Evolutionary conservation across 768 basidiomycete species (phyloP).

Genomic region (Naganishia vaughanmartiniae): DNA sequence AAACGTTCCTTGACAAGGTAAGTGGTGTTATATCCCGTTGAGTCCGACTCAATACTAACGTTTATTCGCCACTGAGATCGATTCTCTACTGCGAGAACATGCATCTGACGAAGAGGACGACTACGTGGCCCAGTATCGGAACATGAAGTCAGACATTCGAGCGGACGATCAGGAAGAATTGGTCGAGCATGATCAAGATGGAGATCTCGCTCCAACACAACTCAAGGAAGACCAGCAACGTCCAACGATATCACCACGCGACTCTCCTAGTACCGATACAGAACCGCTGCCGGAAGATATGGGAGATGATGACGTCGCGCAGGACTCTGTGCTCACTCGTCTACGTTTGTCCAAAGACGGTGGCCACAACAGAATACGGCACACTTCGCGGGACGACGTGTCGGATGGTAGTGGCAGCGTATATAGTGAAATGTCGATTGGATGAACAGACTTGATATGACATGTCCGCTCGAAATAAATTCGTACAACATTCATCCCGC

Average conservation of each 20-base stretch:
- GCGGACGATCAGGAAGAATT: neutral
- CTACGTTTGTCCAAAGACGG: neutral
- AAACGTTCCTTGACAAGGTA: slow-evolving; percentile 21
- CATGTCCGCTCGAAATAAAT: neutral
- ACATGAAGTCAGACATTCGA: neutral
- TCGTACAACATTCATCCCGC: neutral
- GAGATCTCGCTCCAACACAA: neutral
- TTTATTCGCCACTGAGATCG: slow-evolving; percentile 5
- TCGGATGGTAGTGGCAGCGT: slow-evolving; percentile 15
- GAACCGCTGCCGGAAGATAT: neutral
- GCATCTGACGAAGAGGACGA: slow-evolving; percentile 25
- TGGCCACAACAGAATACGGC: neutral
- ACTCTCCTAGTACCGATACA: slow-evolving; percentile 7
- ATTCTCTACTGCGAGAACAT: slow-evolving; percentile 26
- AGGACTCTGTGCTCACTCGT: neutral
- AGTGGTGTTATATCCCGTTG: neutral
- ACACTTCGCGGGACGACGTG: neutral
- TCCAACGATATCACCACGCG: neutral
- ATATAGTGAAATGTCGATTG: slow-evolving; percentile 23
- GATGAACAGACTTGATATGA: slow-evolving; percentile 1
- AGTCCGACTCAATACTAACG: neutral
- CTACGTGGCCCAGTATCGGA: neutral
- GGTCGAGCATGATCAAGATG: slow-evolving; percentile 9
- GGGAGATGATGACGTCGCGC: neutral
- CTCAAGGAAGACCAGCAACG: neutral